Conservation (phyloP, 2,329 filamentous ascomycete species). For the Diplodia mutila region DNA sequence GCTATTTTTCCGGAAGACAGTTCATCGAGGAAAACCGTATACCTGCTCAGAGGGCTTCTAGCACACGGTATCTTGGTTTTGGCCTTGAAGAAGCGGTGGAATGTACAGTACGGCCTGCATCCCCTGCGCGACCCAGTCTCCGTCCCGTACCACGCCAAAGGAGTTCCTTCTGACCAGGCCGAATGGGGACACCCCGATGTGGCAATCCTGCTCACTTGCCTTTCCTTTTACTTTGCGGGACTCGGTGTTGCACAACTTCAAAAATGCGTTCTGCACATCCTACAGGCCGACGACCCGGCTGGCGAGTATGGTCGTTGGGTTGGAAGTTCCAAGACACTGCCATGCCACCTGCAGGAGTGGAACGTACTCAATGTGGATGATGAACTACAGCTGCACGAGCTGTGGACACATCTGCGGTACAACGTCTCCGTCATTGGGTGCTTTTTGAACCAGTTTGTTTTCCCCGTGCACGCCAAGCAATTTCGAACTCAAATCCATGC, state of each 20-base stretch:
- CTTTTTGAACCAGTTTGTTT: conserved; percentile 67
- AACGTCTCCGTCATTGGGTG: conserved; percentile 64
- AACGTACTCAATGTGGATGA: conserved; percentile 65
- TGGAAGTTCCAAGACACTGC: conserved; percentile 46
- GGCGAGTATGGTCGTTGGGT: conserved; percentile 63
- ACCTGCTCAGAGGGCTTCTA: conserved; percentile 67
- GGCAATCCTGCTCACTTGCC: conserved; percentile 40
- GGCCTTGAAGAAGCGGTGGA: conserved; percentile 66
- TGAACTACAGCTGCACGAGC: conserved; percentile 47
- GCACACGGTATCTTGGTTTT: conserved; percentile 63
- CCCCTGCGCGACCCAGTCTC: conserved; percentile 61
- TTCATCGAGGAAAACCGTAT: conserved; percentile 51
- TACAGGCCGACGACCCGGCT: conserved; percentile 60
- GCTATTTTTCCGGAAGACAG: conserved; percentile 39
- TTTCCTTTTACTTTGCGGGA: conserved; percentile 68
- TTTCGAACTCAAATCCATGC: conserved; percentile 66
- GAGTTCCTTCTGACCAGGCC: conserved; percentile 58
- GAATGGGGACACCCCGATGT: conserved; percentile 73
- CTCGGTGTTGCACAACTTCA: conserved; percentile 55
- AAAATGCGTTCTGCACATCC: conserved; percentile 55
- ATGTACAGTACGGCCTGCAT: conserved; percentile 61
- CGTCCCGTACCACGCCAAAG: conserved; percentile 57
- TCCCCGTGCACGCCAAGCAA: conserved; percentile 66
- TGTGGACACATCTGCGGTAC: conserved; percentile 58
- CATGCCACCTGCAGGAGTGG: conserved; percentile 55